These are phyloP conservation scores for Neurospora hispaniola DNA, from an alignment of 495 filamentous ascomycete genomes.

Conservation along the genomic window DNA sequence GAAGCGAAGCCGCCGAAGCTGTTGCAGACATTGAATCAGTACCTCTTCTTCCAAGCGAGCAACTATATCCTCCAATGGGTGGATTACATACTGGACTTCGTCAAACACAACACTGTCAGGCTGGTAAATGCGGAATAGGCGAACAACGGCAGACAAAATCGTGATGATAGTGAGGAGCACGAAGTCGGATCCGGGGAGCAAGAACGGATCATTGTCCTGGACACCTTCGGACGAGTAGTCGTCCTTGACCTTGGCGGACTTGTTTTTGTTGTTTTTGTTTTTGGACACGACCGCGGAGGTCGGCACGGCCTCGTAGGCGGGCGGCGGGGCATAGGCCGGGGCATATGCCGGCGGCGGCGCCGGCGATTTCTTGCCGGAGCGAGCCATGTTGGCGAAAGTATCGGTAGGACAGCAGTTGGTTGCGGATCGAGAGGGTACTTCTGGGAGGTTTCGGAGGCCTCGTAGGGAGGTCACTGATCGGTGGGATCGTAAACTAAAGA, in stretches of 20 bases:
- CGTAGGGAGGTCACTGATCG: slow-evolving; percentile 10
- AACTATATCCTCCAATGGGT: neutral
- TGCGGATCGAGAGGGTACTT: neutral
- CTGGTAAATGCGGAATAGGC: slow-evolving; percentile 92
- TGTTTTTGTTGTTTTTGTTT: slow-evolving; percentile 23
- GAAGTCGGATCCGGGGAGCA: slow-evolving; percentile 73
- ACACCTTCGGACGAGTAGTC: slow-evolving; percentile 59
- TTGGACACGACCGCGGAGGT: slow-evolving; percentile 7
- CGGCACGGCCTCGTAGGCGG: neutral
- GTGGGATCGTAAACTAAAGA: slow-evolving; percentile 10
- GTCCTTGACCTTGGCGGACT: slow-evolving; percentile 25
- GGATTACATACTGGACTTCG: slow-evolving; percentile 75
- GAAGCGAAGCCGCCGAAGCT: slow-evolving; percentile 96
- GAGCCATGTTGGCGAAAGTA: slow-evolving; percentile 27
- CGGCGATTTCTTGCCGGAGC: slow-evolving; percentile 31
- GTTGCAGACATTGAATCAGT: slow-evolving; percentile 15
- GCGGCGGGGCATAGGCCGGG: slow-evolving; percentile 4
- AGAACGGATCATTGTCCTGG: slow-evolving; percentile 59
- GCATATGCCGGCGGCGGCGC: slow-evolving; percentile 18
- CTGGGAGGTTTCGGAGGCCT: neutral
- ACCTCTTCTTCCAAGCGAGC: neutral
- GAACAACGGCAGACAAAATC: slow-evolving; percentile 63
- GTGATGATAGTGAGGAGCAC: slow-evolving; percentile 62
- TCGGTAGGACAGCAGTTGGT: neutral
- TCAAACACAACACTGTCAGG: slow-evolving; percentile 96